These are phyloP conservation scores for Inga laurina DNA, from an alignment of 306 rosid species.

Conservation along the genomic window DNA sequence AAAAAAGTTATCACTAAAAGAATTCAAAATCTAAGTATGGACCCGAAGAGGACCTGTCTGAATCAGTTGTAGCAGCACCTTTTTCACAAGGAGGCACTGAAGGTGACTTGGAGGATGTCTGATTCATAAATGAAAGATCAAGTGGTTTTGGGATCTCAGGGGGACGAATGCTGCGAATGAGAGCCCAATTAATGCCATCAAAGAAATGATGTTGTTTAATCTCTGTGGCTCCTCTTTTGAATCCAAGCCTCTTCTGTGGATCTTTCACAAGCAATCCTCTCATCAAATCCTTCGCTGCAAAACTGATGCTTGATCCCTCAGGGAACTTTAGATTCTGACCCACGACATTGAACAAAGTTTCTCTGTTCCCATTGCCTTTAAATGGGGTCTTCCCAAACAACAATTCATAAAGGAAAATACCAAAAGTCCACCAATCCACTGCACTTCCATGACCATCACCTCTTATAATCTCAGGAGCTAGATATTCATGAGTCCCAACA, in stretches of 20 bases:
- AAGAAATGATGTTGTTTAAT: slow-evolving; percentile 66
- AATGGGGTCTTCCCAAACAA: slow-evolving; percentile 59
- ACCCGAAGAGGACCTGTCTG: slow-evolving; percentile 50
- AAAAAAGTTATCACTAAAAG: slow-evolving; percentile 38
- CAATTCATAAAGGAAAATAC: slow-evolving; percentile 59
- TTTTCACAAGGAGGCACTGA: background rate
- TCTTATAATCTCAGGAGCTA: slow-evolving; percentile 67
- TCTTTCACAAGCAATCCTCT: slow-evolving; percentile 56
- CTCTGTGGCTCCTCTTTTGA: slow-evolving; percentile 59
- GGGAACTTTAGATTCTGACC: slow-evolving; percentile 55
- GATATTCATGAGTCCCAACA: slow-evolving; percentile 66
- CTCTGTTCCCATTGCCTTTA: slow-evolving; percentile 62
- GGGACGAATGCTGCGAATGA: slow-evolving; percentile 53
- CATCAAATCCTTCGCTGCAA: slow-evolving; percentile 59
- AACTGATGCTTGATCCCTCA: slow-evolving; percentile 45
- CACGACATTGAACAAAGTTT: slow-evolving; percentile 57
- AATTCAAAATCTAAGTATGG: slow-evolving; percentile 67
- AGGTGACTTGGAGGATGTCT: slow-evolving; percentile 20
- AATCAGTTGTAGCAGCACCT: slow-evolving; percentile 38
- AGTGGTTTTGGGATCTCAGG: slow-evolving; percentile 63
- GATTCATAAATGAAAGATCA: slow-evolving; percentile 35
- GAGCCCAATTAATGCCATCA: slow-evolving; percentile 62
- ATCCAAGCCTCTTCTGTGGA: slow-evolving; percentile 60
- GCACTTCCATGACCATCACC: slow-evolving; percentile 77
- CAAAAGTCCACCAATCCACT: slow-evolving; percentile 75